Percentiles rank a stretch among this genome's conserved stretches.
phyloP scores from a whole-genome alignment of 1,284 basidiomycete species.

The Neolentinus lepideus region DNA sequence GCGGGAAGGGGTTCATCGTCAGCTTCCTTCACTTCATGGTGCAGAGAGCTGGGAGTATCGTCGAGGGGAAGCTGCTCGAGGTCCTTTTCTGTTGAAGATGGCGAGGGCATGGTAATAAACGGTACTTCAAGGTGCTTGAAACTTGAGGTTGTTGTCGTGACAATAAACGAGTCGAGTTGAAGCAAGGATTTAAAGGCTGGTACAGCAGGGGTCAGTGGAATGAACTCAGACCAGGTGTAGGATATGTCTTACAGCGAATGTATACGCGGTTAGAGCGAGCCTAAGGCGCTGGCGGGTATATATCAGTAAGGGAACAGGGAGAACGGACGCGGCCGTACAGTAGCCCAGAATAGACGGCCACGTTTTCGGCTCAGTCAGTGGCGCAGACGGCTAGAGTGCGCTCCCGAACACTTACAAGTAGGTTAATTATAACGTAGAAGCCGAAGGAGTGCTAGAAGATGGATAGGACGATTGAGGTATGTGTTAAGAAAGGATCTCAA shows the following conservation, averaged over 20 bases:
- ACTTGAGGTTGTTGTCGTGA: background rate
- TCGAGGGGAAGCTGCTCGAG: slow-evolving; percentile 1
- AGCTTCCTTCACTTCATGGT: background rate
- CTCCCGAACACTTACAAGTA: too few species aligned
- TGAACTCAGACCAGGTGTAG: background rate
- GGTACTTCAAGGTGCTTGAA: too few species aligned
- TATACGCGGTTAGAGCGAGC: background rate
- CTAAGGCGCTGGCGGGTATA: background rate
- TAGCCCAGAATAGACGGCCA: background rate
- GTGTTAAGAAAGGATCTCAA: too few species aligned
- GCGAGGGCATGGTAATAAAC: background rate
- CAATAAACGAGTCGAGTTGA: background rate
- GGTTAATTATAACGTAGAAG: too few species aligned
- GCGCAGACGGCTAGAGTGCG: too few species aligned
- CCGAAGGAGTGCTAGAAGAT: too few species aligned
- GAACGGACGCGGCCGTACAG: background rate
- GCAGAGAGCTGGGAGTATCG: background rate
- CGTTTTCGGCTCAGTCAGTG: background rate
- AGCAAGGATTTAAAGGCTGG: background rate
- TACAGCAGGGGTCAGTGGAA: background rate
- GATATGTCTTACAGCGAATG: background rate
- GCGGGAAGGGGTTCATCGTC: slow-evolving; percentile 35
- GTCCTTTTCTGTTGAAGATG: background rate
- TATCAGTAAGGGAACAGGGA: background rate
- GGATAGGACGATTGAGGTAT: too few species aligned